Conservation (phyloP, 179 eudicot genomes). For the Corrigiola litoralis region DNA sequence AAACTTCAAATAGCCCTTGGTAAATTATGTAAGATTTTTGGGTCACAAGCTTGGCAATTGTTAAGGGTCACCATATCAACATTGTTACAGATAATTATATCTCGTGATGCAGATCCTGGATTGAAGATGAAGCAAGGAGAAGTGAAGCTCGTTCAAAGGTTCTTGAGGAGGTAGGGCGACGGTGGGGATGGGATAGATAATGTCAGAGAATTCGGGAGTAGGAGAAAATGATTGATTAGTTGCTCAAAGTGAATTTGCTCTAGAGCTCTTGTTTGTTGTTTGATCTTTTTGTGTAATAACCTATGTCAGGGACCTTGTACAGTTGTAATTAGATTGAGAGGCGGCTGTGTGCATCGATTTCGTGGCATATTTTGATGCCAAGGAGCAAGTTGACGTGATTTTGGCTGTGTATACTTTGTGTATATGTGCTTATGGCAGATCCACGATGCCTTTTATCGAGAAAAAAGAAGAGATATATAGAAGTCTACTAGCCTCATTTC, state of each 20-base stretch:
- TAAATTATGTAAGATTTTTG: too few species aligned
- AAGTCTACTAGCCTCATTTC: background rate
- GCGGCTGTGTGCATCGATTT: background rate
- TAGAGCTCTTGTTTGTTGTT: background rate
- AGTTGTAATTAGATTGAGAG: conserved; percentile 23
- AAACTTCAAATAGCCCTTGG: background rate
- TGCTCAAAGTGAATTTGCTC: background rate
- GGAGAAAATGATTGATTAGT: background rate
- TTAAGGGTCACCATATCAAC: too few species aligned
- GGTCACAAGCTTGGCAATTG: too few species aligned
- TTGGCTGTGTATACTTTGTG: conserved; percentile 3
- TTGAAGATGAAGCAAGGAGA: conserved; percentile 89
- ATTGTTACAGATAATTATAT: background rate
- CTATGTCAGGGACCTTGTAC: conserved; percentile 17
- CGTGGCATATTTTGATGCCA: background rate
- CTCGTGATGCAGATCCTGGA: conserved; percentile 70
- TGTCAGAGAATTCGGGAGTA: conserved; percentile 16
- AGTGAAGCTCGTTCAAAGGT: conserved; percentile 77
- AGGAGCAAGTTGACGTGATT: background rate
- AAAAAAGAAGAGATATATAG: background rate
- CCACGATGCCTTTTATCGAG: background rate
- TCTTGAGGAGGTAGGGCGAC: conserved; percentile 70
- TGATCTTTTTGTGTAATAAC: conserved; percentile 18
- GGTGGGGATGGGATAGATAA: conserved; percentile 74
- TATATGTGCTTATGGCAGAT: conserved; percentile 10